Evolutionary conservation across 1,284 basidiomycete genomes (phyloP).

Genomic region (Fomitopsis pinicola): DNA sequence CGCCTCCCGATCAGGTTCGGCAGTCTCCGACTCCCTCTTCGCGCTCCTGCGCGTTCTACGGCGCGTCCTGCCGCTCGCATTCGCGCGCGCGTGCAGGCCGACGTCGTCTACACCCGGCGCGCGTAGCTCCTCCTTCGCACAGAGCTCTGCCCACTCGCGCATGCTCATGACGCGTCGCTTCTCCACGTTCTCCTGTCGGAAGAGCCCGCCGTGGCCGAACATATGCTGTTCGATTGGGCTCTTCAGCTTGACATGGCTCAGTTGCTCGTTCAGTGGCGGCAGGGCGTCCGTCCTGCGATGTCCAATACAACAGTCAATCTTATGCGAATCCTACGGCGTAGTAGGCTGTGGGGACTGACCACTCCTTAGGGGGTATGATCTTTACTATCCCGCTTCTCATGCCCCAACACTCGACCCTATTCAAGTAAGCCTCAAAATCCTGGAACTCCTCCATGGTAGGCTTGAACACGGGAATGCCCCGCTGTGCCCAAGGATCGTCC

Average conservation of each 20-base stretch:
- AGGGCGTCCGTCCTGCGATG: slow-evolving; percentile 61
- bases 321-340: not conserved
- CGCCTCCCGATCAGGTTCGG: slow-evolving; percentile 30
- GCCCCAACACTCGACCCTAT: slow-evolving; percentile 83
- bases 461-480: slow-evolving; percentile 92
- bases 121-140: slow-evolving; percentile 61
- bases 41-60: slow-evolving; percentile 18
- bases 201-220: slow-evolving; percentile 81
- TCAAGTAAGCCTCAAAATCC: slow-evolving; percentile 89
- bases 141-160: slow-evolving; percentile 86
- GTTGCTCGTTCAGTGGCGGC: slow-evolving; percentile 62
- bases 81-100: slow-evolving; percentile 46
- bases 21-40: slow-evolving; percentile 30
- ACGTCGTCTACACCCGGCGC: slow-evolving; percentile 69
- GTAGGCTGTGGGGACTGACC: slow-evolving; percentile 48
- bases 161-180: slow-evolving; percentile 80
- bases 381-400: slow-evolving; percentile 88
- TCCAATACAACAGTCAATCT: slow-evolving; percentile 2
- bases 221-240: slow-evolving; percentile 91
- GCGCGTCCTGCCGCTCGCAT: slow-evolving; percentile 13
- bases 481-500: slow-evolving; percentile 79
- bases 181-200: slow-evolving; percentile 89
- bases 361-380: slow-evolving; percentile 89
- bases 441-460: slow-evolving; percentile 85
- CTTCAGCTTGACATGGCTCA: slow-evolving; percentile 74